Conservation (phyloP, 176 grass and related monocot species). For the Oropetium thomaeum region DNA sequence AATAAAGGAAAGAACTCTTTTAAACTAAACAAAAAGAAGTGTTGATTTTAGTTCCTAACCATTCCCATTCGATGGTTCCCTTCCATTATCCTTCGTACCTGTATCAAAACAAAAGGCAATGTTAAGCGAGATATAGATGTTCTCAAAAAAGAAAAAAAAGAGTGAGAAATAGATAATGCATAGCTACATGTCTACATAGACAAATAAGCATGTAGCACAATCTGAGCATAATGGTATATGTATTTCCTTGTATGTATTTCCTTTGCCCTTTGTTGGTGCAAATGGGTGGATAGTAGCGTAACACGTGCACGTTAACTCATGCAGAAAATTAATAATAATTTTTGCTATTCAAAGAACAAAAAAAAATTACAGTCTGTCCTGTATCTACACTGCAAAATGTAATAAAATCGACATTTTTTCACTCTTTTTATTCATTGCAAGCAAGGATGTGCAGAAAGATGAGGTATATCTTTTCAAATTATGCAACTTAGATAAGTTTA, state of each 20-base stretch:
- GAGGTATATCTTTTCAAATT: neutral
- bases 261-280: neutral
- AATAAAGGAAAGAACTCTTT: conserved; percentile 22
- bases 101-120: conserved; percentile 19
- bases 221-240: neutral
- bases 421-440: conserved; percentile 4
- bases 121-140: conserved; percentile 6
- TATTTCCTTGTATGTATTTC: too few relatives aligned
- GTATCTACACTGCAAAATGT: conserved; percentile 6
- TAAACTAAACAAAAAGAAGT: conserved; percentile 16
- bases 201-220: conserved; percentile 2
- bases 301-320: neutral
- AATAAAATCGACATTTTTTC: conserved; percentile 1
- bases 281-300: neutral
- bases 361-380: neutral
- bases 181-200: conserved; percentile 2
- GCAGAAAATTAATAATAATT: conserved; percentile 5
- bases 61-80: conserved; percentile 99
- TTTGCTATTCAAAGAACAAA: neutral
- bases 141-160: too few relatives aligned
- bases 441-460: conserved; percentile 3
- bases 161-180: conserved; percentile 14
- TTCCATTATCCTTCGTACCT: conserved; percentile 99
- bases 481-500: neutral
- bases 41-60: conserved; percentile 41